phyloP scores from a whole-genome alignment of 371 early-diverging fungal genomes.

The Actinomortierella wolfii region DNA sequence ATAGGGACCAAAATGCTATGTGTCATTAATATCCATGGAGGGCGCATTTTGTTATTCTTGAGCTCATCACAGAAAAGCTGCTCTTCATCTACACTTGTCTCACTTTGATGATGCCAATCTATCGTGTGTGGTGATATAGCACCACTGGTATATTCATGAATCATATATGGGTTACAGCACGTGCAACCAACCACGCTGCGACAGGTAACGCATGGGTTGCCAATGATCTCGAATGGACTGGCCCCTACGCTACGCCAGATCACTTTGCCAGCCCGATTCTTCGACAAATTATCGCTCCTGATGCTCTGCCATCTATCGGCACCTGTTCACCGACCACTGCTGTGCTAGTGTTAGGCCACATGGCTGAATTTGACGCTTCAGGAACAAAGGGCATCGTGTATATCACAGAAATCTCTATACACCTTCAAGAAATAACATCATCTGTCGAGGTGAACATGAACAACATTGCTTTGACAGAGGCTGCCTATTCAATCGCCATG shows the following conservation, averaged over 20 bases:
- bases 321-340: constrained; percentile 14
- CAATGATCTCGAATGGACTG: constrained; percentile 11
- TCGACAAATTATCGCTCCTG: constrained; percentile 5
- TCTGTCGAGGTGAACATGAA: constrained; percentile 26
- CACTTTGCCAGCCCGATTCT: constrained; percentile 7
- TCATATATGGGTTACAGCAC: too few species aligned
- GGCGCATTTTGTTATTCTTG: too few species aligned
- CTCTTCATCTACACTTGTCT: too few species aligned
- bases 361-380: constrained; percentile 20
- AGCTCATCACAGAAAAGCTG: too few species aligned
- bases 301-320: constrained; percentile 18
- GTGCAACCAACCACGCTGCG: constrained; percentile 4
- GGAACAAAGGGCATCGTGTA: constrained; percentile 14
- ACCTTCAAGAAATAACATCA: constrained; percentile 8
- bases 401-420: constrained; percentile 1
- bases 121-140: too few species aligned
- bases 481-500: constrained; percentile 29
- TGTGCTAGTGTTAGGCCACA: constrained; percentile 30
- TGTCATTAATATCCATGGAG: too few species aligned
- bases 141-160: too few species aligned
- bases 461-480: constrained; percentile 12
- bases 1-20: too few species aligned
- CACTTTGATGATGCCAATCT: too few species aligned
- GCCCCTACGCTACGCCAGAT: too few species aligned
- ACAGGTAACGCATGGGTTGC: constrained; percentile 25